Percentiles rank a stretch among this genome's conserved stretches.
Conservation (phyloP, 2,329 filamentous ascomycete genomes). For the Aspergillus sp. region DNA sequence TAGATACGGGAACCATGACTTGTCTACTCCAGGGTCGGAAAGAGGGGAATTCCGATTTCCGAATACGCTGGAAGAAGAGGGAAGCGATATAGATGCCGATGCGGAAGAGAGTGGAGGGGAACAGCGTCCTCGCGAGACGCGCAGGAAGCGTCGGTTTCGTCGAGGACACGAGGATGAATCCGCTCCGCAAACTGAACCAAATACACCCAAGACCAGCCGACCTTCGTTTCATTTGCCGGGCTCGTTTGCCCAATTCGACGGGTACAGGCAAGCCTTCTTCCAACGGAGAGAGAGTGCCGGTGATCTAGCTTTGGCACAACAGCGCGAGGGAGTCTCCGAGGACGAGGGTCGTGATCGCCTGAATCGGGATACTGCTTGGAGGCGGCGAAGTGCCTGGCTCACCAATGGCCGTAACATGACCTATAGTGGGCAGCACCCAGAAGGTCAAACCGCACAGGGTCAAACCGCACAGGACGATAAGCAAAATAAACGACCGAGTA, state of each 20-base stretch:
- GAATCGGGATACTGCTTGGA: constrained; percentile 59
- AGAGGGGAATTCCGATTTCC: constrained; percentile 57
- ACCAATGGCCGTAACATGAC: constrained; percentile 50
- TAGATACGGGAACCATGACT: constrained; percentile 41
- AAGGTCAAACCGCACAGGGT: constrained; percentile 50
- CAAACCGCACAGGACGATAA: constrained; percentile 57
- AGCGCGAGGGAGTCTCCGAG: constrained; percentile 71
- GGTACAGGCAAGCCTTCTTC: constrained; percentile 56
- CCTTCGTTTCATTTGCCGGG: constrained; percentile 47
- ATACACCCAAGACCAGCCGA: constrained; percentile 60
- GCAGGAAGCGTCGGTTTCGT: constrained; percentile 64
- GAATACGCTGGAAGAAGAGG: constrained; percentile 60
- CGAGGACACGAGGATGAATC: constrained; percentile 58
- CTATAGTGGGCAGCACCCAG: constrained; percentile 56
- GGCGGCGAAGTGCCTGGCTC: constrained; percentile 65
- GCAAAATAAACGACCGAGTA: constrained; percentile 62
- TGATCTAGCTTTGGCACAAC: constrained; percentile 57
- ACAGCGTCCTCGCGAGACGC: constrained; percentile 58
- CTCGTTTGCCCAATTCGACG: constrained; percentile 54
- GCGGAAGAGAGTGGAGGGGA: constrained; percentile 88
- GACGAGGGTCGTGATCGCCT: constrained; percentile 72
- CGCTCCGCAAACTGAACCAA: constrained; percentile 67
- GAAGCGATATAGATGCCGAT: constrained; percentile 75
- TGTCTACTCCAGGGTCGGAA: constrained; percentile 54
- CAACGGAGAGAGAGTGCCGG: constrained; percentile 69